A percentile compares a stretch with the other conserved stretches of the same genome.
phyloP scores from a whole-genome alignment of 2,329 filamentous ascomycete species.

The Pyrenophora seminiperda region DNA sequence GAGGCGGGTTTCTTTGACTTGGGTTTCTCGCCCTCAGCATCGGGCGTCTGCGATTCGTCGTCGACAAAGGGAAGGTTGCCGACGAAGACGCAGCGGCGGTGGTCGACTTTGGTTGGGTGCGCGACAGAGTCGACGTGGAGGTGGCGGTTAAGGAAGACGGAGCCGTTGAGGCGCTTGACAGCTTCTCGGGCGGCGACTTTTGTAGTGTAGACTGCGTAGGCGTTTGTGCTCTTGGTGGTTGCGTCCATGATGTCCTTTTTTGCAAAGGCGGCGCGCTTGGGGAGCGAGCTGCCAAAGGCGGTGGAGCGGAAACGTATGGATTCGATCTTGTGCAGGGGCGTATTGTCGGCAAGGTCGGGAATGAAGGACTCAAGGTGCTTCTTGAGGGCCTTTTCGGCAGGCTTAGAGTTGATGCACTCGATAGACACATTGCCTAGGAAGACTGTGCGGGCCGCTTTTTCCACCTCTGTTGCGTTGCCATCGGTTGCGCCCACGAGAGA shows the following conservation, averaged over 20 bases:
- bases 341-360: conserved; percentile 53
- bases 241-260: conserved; percentile 88
- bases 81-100: conserved; percentile 91
- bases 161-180: conserved; percentile 79
- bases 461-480: conserved; percentile 64
- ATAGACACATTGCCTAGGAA: conserved; percentile 92
- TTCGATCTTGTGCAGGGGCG: conserved; percentile 73
- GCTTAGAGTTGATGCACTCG: conserved; percentile 79
- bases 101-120: conserved; percentile 80
- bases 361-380: conserved; percentile 80
- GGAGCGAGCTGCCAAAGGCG: conserved; percentile 79
- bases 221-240: conserved; percentile 91
- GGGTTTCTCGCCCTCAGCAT: conserved; percentile 66
- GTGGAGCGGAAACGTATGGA: conserved; percentile 94
- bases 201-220: conserved; percentile 88
- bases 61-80: conserved; percentile 97
- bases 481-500: conserved; percentile 47
- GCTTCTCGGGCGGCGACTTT: conserved; percentile 76
- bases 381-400: conserved; percentile 76
- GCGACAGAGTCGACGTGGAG: conserved; percentile 89
- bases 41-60: conserved; percentile 74
- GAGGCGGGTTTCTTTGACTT: conserved; percentile 73
- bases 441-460: conserved; percentile 86
- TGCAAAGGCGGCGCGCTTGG: conserved; percentile 93
- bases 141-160: conserved; percentile 81